Conservation (phyloP, 306 rosid genomes). For the Oemleria cerasiformis region DNA sequence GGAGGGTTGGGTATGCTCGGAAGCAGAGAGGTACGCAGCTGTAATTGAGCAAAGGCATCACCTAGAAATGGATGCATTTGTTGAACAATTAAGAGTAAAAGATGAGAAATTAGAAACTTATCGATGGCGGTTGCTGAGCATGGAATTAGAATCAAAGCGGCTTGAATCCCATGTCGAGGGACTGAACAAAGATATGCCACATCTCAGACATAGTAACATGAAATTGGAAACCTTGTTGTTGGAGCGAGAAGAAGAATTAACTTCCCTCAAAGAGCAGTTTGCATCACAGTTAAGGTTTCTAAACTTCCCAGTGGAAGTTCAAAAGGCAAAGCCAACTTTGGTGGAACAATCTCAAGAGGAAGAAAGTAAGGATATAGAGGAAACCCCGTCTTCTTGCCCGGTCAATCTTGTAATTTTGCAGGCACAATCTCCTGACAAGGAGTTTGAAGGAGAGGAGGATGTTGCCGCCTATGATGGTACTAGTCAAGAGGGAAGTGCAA, state of each 20-base stretch:
- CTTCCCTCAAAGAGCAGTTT: slow-evolving; percentile 59
- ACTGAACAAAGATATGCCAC: slow-evolving; percentile 61
- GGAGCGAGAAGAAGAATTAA: slow-evolving; percentile 57
- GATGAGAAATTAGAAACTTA: slow-evolving; percentile 84
- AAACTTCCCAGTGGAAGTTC: slow-evolving; percentile 39
- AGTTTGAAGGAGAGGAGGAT: slow-evolving; percentile 33
- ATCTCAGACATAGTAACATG: slow-evolving; percentile 67
- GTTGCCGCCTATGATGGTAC: slow-evolving; percentile 19
- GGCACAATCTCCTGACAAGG: slow-evolving; percentile 36
- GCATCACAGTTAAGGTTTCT: slow-evolving; percentile 46
- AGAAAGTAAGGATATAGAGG: slow-evolving; percentile 20
- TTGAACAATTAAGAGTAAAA: slow-evolving; percentile 77
- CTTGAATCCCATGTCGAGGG: slow-evolving; percentile 66
- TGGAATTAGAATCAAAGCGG: slow-evolving; percentile 77
- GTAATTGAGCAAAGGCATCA: slow-evolving; percentile 78
- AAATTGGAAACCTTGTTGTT: slow-evolving; percentile 58
- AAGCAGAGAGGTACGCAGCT: slow-evolving; percentile 75
- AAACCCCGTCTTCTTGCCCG: not conserved
- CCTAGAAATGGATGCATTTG: slow-evolving; percentile 84
- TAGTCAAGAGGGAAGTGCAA: slow-evolving; percentile 25
- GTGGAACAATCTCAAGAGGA: slow-evolving; percentile 31
- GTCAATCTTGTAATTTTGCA: slow-evolving; percentile 11
- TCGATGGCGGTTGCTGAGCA: slow-evolving; percentile 78
- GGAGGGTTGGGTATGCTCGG: slow-evolving; percentile 74
- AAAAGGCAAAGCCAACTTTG: slow-evolving; percentile 42